Evolutionary conservation across 768 basidiomycete species (phyloP), one percentile per base, ranked within the genome.

Genomic region (Tylopilus intermedius): DNA sequence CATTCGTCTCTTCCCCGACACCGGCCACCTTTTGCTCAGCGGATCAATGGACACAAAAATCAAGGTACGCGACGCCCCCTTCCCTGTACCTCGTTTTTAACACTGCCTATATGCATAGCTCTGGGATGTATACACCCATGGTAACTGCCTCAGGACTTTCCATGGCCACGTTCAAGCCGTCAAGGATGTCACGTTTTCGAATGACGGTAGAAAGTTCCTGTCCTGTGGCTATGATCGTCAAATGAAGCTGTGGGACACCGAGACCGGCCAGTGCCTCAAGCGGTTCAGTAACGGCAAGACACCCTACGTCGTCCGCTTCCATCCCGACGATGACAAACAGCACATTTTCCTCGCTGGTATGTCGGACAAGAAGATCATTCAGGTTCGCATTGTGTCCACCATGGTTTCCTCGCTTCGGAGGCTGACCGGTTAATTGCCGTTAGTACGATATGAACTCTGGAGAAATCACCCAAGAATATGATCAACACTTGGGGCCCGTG

Each of bases 191-290:
- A 84, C 85, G 8, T 99, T 99, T 70, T 93, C 93, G 48, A 97
- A 96, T 66, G 89, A 92, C 58, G 96, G 96, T 2, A 79, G 79
- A 33, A 79, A 77, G 58, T 98, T 99, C 75, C 68, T 99, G 45
- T 94, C 90, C 14, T 95, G 94, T 59, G 86, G 83, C 47, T 98
- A 96, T 63, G 96, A 99, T 70, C 88, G 94, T 47, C 88, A 93
- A 67, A 94, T 98, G 85, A 99, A 99, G 71, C 77, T 97, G 11
- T 99, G 96, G 96, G 95, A 99, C 63, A 97, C 96, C 18, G 96
- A 99, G 73, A 98, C 96, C 0, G 95, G 94, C 1, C 91, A 97
- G 73, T 98, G 96, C 72, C 72, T 96, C 55, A 90, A 97, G 68
- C 88, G 94, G 7, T 99, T 98, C 73, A 87, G 89, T 58, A 98